Evolutionary conservation across 1,139 yeast genomes (phyloP).

Genomic region (Yamadazyma diddensiae): DNA sequence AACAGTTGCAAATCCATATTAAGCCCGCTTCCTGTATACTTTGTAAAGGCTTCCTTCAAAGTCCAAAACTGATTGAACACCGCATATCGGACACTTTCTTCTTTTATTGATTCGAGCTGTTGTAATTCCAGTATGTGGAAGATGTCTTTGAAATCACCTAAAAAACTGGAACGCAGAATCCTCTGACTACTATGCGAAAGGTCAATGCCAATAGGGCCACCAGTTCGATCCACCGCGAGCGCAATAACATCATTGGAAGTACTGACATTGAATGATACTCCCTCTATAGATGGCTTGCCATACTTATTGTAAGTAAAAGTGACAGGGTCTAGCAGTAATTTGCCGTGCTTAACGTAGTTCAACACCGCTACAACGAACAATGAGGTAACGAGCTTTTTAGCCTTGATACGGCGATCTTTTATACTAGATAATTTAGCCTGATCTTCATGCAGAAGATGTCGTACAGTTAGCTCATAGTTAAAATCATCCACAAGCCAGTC

Average conservation of each 20-base stretch:
- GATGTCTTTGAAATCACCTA: slow-evolving; percentile 47
- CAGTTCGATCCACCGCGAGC: slow-evolving; percentile 34
- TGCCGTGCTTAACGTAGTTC: too few relatives aligned
- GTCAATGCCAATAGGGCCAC: slow-evolving; percentile 53
- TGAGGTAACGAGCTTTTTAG: slow-evolving; percentile 3
- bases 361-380: too few relatives aligned
- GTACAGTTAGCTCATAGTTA: slow-evolving; percentile 6
- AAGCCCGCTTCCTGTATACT: slow-evolving; percentile 60
- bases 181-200: slow-evolving; percentile 54
- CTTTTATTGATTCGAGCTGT: slow-evolving; percentile 20
- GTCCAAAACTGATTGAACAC: slow-evolving; percentile 65
- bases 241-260: slow-evolving; percentile 53
- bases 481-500: slow-evolving; percentile 6
- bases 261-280: slow-evolving; percentile 43
- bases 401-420: not conserved
- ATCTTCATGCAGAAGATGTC: slow-evolving; percentile 1
- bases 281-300: slow-evolving; percentile 34
- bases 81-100: slow-evolving; percentile 19
- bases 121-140: slow-evolving; percentile 43
- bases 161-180: slow-evolving; percentile 27
- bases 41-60: slow-evolving; percentile 67
- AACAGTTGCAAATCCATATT: slow-evolving; percentile 45
- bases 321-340: too few relatives aligned
- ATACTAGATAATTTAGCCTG: not conserved
- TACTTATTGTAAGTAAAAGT: slow-evolving; percentile 20